Conservation (phyloP, 23 red algal species). For the Cyanidium caldarium region DNA sequence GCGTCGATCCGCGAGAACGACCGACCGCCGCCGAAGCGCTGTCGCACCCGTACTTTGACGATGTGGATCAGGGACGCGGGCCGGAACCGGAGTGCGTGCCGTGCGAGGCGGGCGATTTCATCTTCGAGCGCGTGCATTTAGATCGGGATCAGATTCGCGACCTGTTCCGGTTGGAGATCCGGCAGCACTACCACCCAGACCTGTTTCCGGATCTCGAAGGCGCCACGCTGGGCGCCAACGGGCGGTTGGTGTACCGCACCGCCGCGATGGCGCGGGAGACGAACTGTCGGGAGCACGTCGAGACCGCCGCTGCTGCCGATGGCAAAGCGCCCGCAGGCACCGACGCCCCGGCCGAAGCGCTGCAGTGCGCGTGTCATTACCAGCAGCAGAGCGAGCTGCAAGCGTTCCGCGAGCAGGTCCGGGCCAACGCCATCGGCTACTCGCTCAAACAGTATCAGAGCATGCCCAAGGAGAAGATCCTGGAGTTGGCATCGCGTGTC, state of each 20-base stretch:
- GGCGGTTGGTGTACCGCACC: no score
- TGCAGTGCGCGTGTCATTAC: background rate
- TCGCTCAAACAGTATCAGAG: background rate
- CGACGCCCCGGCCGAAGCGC: background rate
- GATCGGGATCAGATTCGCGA: background rate
- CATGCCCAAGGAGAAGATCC: background rate
- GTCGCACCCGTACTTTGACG: conserved; percentile 59
- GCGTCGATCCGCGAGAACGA: conserved; percentile 63
- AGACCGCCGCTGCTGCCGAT: no score
- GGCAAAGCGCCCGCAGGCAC: no score
- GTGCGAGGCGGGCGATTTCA: background rate
- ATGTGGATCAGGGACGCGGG: conserved; percentile 4
- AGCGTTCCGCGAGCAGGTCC: background rate
- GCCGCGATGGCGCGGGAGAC: background rate
- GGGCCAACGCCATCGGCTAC: background rate
- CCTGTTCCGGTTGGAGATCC: background rate
- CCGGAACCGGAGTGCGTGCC: background rate
- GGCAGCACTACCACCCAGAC: background rate
- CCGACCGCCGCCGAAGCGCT: conserved; percentile 57
- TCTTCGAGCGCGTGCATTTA: background rate
- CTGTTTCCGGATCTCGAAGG: background rate
- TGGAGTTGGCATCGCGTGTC: background rate
- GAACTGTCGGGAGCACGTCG: background rate
- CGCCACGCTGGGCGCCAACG: no score
- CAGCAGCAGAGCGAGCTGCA: background rate